A percentile compares a stretch with the other conserved stretches of the same genome.
These are phyloP conservation scores for Pleurotus tuber-regium DNA, from an alignment of 768 basidiomycete genomes.

Conservation along the genomic window DNA sequence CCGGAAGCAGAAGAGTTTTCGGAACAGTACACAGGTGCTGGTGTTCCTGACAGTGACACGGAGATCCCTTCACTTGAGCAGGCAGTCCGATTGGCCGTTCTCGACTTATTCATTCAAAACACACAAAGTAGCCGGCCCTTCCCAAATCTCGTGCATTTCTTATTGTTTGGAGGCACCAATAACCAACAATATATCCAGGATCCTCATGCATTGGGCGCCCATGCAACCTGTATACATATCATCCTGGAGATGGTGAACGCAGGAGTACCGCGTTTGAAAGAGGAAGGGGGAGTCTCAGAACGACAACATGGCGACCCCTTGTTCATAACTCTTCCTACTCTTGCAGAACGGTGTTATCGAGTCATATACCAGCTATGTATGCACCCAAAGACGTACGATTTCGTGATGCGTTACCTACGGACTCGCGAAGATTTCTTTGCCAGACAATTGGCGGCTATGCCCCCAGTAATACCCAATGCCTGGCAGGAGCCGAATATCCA, in stretches of 20 bases:
- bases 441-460: slow-evolving; percentile 77
- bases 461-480: slow-evolving; percentile 56
- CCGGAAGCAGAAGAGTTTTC: slow-evolving; percentile 55
- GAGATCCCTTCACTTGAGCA: slow-evolving; percentile 52
- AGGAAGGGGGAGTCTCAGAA: slow-evolving; percentile 38
- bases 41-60: slow-evolving; percentile 56
- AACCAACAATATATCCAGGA: slow-evolving; percentile 70
- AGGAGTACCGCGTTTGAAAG: slow-evolving; percentile 62
- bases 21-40: slow-evolving; percentile 70
- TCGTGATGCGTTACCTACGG: slow-evolving; percentile 81
- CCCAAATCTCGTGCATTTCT: slow-evolving; percentile 86
- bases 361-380: slow-evolving; percentile 84
- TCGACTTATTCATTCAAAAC: slow-evolving; percentile 80
- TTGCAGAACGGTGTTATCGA: slow-evolving; percentile 85
- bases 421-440: slow-evolving; percentile 88
- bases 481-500: slow-evolving; percentile 51
- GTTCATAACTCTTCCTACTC: slow-evolving; percentile 61
- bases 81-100: slow-evolving; percentile 69
- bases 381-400: slow-evolving; percentile 80
- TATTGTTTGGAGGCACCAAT: slow-evolving; percentile 71
- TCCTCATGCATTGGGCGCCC: slow-evolving; percentile 70
- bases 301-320: slow-evolving; percentile 45
- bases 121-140: slow-evolving; percentile 59
- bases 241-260: slow-evolving; percentile 74
- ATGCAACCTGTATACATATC: slow-evolving; percentile 73